Conservation (phyloP, 2,329 filamentous ascomycete genomes). For the Chrysoporthe cubensis region DNA sequence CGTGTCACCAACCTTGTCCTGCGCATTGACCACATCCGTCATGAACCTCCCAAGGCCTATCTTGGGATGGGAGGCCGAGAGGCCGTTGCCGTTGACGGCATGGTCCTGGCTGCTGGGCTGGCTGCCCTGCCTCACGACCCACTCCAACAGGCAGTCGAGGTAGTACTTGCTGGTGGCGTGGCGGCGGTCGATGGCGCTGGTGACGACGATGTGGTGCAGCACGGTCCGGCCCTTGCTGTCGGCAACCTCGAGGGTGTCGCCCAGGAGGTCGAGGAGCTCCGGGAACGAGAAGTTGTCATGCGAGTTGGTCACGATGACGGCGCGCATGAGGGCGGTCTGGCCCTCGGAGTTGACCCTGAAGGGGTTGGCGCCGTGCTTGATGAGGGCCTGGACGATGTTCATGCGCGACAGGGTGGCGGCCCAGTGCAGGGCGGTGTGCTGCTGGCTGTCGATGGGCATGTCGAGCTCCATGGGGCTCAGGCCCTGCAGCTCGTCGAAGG, state of each 20-base stretch:
- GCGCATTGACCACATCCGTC: conserved; percentile 94
- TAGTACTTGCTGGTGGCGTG: conserved; percentile 94
- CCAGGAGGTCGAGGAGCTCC: conserved; percentile 85
- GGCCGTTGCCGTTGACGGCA: conserved; percentile 29
- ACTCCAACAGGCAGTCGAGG: conserved; percentile 90
- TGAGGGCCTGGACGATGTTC: conserved; percentile 77
- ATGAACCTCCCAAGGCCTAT: conserved; percentile 94
- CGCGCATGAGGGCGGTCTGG: conserved; percentile 91
- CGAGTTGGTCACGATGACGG: conserved; percentile 91
- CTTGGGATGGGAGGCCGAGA: conserved; percentile 50
- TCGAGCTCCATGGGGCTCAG: conserved; percentile 83
- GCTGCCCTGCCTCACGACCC: conserved; percentile 81
- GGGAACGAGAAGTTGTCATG: conserved; percentile 90
- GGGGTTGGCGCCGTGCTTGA: conserved; percentile 83
- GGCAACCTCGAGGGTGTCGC: conserved; percentile 85
- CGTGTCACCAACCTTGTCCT: conserved; percentile 92
- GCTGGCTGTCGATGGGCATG: conserved; percentile 86
- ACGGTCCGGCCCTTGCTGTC: conserved; percentile 91
- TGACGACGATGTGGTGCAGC: conserved; percentile 93
- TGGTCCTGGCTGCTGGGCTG: conserved; percentile 46
- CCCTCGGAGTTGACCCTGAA: conserved; percentile 86
- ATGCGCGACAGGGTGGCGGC: conserved; percentile 90
- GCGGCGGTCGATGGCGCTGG: conserved; percentile 91
- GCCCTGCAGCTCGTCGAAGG: conserved; percentile 76
- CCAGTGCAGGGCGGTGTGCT: conserved; percentile 94